Evolutionary conservation across 306 rosid species (phyloP), one percentile per base, ranked within the genome.

Genomic region (Hippophae rhamnoides): DNA sequence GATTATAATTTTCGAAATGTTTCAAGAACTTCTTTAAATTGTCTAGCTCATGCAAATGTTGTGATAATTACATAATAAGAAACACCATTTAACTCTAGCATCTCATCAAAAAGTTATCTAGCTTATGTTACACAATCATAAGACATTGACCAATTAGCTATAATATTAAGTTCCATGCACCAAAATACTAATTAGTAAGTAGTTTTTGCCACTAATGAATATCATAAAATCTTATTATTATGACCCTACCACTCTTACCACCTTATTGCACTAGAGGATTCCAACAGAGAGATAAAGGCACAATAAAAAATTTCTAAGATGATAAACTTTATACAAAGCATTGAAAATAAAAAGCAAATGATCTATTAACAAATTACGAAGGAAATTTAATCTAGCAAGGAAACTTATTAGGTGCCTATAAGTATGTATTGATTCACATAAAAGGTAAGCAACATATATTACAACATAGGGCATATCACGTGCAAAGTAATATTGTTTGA

Each of bases 11-110:
- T 64, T 60, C 55, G 63, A 57, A 80, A 80, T 59, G 76, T n/a
- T 11, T 56, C 75, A 43, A 80, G 57, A 64, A 79, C 85, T 58
- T 80, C 76, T 23, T 70, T 72, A 25, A 77, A 66, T 51, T 42
- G 77, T 61, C 60, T 71, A 51, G 65, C 73, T 61, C 73, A 79
- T 8, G 82, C 63, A 64, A 46, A 67, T 41, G 82, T 60, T 7
- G 82, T 73, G 49, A 80, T 67, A 79, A 80, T 80, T 64, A 80
- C 72, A 67, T 77, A 76, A 79, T 79, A 76, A 54, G 85, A 74
- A 63, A 80, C 68, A 58, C 70, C 82, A 4, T 80, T 71, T 6
- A 56, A 70, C 60, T 69, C 67, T 10, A 79, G 82, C 65, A 73
- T 74, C 61, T 70, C 74, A 46, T 65, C 63, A 54, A 80, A 80